Percentiles rank a stretch among this genome's conserved stretches.
Conservation (phyloP, 1,284 basidiomycete species). For the Cryptococcus depauperatus region DNA sequence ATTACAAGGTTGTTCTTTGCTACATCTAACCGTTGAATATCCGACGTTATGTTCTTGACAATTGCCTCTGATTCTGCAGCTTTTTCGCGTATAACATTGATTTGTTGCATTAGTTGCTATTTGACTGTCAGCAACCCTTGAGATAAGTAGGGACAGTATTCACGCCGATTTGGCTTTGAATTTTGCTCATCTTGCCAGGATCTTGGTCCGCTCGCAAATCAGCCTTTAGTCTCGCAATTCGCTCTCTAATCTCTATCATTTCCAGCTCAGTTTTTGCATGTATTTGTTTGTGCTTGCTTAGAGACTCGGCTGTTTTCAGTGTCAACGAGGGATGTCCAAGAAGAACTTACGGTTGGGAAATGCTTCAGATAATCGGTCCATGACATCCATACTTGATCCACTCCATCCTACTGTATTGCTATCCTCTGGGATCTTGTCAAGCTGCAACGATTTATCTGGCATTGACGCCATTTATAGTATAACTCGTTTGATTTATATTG, state of each 20-base stretch:
- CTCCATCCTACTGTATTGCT: too few relatives aligned
- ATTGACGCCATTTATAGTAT: too few relatives aligned
- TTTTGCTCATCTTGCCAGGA: constrained; percentile 71
- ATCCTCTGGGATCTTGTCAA: too few relatives aligned
- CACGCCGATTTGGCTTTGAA: constrained; percentile 89
- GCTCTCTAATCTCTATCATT: constrained; percentile 46
- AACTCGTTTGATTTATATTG: too few relatives aligned
- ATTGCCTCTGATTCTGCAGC: constrained; percentile 93
- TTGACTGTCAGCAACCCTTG: neutral
- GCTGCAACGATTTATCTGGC: too few relatives aligned
- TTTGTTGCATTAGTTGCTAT: constrained; percentile 83
- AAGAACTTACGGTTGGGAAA: constrained; percentile 26
- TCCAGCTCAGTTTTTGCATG: constrained; percentile 38
- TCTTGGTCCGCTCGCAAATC: constrained; percentile 69
- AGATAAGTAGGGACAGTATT: constrained; percentile 15
- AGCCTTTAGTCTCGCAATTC: constrained; percentile 60
- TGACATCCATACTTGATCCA: constrained; percentile 7
- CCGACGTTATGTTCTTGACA: constrained; percentile 88
- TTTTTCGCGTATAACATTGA: constrained; percentile 89
- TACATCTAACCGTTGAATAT: constrained; percentile 88
- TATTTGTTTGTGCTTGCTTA: constrained; percentile 33
- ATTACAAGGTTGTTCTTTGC: constrained; percentile 87
- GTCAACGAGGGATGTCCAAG: neutral
- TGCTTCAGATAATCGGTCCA: constrained; percentile 19
- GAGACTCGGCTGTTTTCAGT: constrained; percentile 20